Percentiles rank a stretch among this genome's conserved stretches.
These are phyloP conservation scores for Penicillium fuscoglaucum DNA, from an alignment of 2,329 filamentous ascomycete species.

Conservation along the genomic window DNA sequence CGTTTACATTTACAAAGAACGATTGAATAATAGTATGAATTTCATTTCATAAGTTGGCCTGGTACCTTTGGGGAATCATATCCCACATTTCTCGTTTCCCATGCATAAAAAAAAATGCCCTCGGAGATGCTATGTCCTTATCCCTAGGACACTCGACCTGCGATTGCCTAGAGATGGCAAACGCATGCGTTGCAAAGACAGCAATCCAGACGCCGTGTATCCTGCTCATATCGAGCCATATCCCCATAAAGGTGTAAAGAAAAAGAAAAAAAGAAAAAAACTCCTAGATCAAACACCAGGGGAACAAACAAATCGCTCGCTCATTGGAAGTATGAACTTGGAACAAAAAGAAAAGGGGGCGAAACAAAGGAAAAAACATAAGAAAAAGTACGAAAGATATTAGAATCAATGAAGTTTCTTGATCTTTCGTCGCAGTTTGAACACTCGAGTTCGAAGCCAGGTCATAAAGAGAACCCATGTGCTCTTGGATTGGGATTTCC, in stretches of 20 bases:
- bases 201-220: conserved; percentile 9
- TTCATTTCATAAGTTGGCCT: conserved; percentile 5
- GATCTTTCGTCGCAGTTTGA: conserved; percentile 49
- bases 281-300: conserved; percentile 7
- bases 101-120: conserved; percentile 9
- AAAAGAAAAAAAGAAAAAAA: neutral
- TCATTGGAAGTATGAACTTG: conserved; percentile 9
- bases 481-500: conserved; percentile 37
- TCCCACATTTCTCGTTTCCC: conserved; percentile 10
- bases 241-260: conserved; percentile 6
- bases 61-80: conserved; percentile 3
- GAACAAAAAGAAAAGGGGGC: neutral
- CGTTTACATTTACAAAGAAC: neutral
- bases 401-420: conserved; percentile 27
- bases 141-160: conserved; percentile 10
- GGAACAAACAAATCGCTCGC: conserved; percentile 14
- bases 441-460: conserved; percentile 57
- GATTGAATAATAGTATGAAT: neutral
- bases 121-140: conserved; percentile 2
- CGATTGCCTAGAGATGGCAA: conserved; percentile 3
- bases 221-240: conserved; percentile 6
- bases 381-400: conserved; percentile 27
- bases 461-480: conserved; percentile 58
- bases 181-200: conserved; percentile 7
- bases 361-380: neutral